These are phyloP conservation scores for Westerdykella aurantiaca DNA, from an alignment of 2,329 filamentous ascomycete species.

Conservation along the genomic window DNA sequence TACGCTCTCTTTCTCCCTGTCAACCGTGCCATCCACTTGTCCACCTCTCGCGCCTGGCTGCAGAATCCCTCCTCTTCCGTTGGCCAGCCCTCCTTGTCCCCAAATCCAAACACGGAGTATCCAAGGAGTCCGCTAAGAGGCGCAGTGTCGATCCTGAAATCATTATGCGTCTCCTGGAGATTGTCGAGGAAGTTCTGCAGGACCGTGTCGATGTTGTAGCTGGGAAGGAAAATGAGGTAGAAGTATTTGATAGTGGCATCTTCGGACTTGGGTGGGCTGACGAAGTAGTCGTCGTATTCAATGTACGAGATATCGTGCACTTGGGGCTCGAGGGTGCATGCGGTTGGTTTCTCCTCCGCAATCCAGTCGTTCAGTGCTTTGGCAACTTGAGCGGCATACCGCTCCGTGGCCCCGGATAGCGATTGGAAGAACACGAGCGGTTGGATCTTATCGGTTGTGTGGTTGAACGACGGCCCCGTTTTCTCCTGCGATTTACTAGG, in stretches of 20 bases:
- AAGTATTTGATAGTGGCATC: slow-evolving; percentile 57
- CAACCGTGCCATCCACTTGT: slow-evolving; percentile 96
- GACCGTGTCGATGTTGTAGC: slow-evolving; percentile 92
- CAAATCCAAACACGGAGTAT: slow-evolving; percentile 91
- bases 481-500: slow-evolving; percentile 14
- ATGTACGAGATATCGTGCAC: slow-evolving; percentile 75
- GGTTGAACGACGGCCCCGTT: slow-evolving; percentile 19
- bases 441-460: slow-evolving; percentile 51
- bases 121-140: slow-evolving; percentile 71
- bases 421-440: slow-evolving; percentile 85
- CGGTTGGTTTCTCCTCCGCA: slow-evolving; percentile 29
- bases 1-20: slow-evolving; percentile 81
- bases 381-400: slow-evolving; percentile 60
- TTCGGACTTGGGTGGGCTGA: slow-evolving; percentile 61
- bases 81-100: slow-evolving; percentile 87
- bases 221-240: slow-evolving; percentile 80
- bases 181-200: slow-evolving; percentile 83
- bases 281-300: slow-evolving; percentile 91
- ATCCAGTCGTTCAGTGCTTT: slow-evolving; percentile 48
- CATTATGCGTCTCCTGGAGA: slow-evolving; percentile 86
- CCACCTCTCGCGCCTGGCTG: slow-evolving; percentile 81
- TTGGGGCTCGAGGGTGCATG: slow-evolving; percentile 51
- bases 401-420: slow-evolving; percentile 76
- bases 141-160: slow-evolving; percentile 91
- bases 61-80: slow-evolving; percentile 88